Conservation (phyloP, 345 rosid species). For the Aquilaria sinensis region DNA sequence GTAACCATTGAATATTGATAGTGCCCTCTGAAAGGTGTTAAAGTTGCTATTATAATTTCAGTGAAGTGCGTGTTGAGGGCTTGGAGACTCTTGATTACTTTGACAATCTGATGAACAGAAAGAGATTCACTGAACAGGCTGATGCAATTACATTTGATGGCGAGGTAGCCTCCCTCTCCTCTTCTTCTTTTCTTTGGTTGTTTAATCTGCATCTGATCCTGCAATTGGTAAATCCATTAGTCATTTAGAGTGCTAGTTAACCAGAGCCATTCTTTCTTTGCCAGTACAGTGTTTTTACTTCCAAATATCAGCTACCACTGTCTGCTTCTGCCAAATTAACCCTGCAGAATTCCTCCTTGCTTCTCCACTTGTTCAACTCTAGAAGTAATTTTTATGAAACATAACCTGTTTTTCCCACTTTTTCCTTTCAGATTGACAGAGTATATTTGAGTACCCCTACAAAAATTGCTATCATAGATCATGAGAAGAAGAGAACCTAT, state of each 20-base stretch:
- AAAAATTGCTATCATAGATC: slow-evolving; percentile 88
- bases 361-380: too few relatives aligned
- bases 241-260: background rate
- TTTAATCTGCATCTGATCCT: too few relatives aligned
- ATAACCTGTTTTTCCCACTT: too few relatives aligned
- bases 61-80: slow-evolving; percentile 93
- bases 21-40: background rate
- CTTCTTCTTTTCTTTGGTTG: background rate
- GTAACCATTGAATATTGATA: too few relatives aligned
- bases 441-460: slow-evolving; percentile 80
- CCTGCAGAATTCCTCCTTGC: too few relatives aligned
- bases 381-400: too few relatives aligned
- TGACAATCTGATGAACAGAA: slow-evolving; percentile 53
- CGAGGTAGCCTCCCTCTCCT: slow-evolving; percentile 39
- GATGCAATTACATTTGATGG: slow-evolving; percentile 90
- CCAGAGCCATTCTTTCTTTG: background rate
- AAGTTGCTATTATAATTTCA: slow-evolving; percentile 36
- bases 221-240: background rate
- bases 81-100: slow-evolving; percentile 91
- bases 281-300: background rate
- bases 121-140: slow-evolving; percentile 87
- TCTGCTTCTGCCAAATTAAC: background rate
- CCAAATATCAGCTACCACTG: too few relatives aligned
- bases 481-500: slow-evolving; percentile 82
- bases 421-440: slow-evolving; percentile 48